A percentile compares a stretch with the other conserved stretches of the same genome.
Evolutionary conservation across 2,329 filamentous ascomycete genomes (phyloP).

Genomic region (Xylaria sp.): DNA sequence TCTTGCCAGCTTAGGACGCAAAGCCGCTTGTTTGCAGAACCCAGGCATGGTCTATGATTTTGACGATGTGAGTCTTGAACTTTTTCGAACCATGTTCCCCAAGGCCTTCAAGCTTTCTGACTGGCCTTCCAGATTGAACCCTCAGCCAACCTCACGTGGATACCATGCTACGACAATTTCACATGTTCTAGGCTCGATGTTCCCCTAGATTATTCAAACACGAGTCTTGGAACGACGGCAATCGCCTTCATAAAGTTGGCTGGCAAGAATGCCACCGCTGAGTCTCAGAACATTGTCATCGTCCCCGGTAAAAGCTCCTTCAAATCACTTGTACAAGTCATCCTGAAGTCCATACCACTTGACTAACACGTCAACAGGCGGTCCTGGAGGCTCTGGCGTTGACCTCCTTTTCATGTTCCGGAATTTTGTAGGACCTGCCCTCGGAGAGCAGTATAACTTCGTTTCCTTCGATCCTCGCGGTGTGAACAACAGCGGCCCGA

Average conservation of each 20-base stretch:
- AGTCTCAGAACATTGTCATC: slow-evolving; percentile 39
- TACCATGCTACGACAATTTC: slow-evolving; percentile 41
- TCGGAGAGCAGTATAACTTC: slow-evolving; percentile 50
- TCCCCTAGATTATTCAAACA: slow-evolving; percentile 41
- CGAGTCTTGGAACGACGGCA: slow-evolving; percentile 36
- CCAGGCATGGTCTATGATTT: slow-evolving; percentile 34
- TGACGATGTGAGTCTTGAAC: slow-evolving; percentile 25
- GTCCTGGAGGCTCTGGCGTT: slow-evolving; percentile 46
- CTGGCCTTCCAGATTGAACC: slow-evolving; percentile 36
- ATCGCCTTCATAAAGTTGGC: slow-evolving; percentile 41
- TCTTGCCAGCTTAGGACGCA: slow-evolving; percentile 33
- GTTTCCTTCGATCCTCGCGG: slow-evolving; percentile 51
- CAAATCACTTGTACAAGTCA: background rate
- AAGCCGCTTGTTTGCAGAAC: slow-evolving; percentile 25
- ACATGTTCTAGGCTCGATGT: slow-evolving; percentile 41
- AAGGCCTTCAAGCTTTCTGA: slow-evolving; percentile 23
- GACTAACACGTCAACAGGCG: slow-evolving; percentile 38
- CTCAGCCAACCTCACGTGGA: slow-evolving; percentile 42
- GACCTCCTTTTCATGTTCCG: slow-evolving; percentile 36
- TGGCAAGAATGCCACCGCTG: slow-evolving; percentile 40
- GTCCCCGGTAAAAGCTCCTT: slow-evolving; percentile 35
- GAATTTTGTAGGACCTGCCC: slow-evolving; percentile 33
- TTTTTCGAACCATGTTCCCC: background rate
- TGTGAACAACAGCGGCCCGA: slow-evolving; percentile 43
- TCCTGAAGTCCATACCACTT: background rate